Base-by-base conservation (phyloP, 1,139 yeast species). In the Torulaspora globosa region DNA sequence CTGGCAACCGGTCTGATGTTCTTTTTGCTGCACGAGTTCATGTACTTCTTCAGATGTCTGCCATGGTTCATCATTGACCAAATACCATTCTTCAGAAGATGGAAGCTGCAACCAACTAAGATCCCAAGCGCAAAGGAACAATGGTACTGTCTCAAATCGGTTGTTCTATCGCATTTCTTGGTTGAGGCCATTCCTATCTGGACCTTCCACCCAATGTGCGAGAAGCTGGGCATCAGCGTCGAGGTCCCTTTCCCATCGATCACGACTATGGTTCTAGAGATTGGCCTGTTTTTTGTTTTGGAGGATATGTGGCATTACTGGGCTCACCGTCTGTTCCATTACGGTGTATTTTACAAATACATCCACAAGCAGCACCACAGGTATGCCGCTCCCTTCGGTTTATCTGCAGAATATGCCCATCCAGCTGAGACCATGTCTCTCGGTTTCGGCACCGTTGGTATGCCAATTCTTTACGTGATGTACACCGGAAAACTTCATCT, bases 271-370 rank as follows among this genome's bases (percentile, higher is more conserved):
- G 66, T 71, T 19, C 57, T 70, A 39, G 97, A 90, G 66, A 75
- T 89, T 47, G 72, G 77, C 2, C 58, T 84, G 5, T 88, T 90
- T 70, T 90, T 90, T 67, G 75, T 87, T 36, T 69, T 85, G 57
- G 97, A 90, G 70, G 97, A 90, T 65, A 74, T 88, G 47, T 90
- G 97, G 97, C 97, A 90, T 68, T 90, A 90, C 73, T 84, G 94
- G 85, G 83, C 84, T 63, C 97, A 90, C 69, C 79, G 97, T 58
- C 75, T 82, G 27, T 80, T 90, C 67, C 97, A 90, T 68, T 76
- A 79, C 63, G 95, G 95, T 44, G 75, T 80, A 55, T 82, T 90
- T 63, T 90, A 90, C 76, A 87, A 85, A 71, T 78, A 83, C 66
- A 87, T 90, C 58, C 97, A 90, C 73, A 90, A 90, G 72, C 95